phyloP scores from a whole-genome alignment of 345 rosid species.

The Eutrema japonicum region DNA sequence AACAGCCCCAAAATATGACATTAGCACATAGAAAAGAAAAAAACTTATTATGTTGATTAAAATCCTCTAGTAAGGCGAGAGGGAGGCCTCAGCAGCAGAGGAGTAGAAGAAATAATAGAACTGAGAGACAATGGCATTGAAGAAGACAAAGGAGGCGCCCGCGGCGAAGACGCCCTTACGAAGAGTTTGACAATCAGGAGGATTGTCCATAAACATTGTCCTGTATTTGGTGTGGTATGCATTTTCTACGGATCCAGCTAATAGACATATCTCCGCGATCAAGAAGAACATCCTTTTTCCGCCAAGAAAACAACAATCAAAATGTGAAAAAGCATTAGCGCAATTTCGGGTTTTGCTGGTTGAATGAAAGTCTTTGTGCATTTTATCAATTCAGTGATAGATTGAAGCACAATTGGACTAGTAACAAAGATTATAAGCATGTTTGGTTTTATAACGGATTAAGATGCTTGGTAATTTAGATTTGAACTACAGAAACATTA shows the following conservation, averaged over 20 bases:
- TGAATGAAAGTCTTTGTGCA: background rate
- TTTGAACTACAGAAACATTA: background rate
- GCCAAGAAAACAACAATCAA: slow-evolving; percentile 2
- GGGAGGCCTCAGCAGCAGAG: slow-evolving; percentile 57
- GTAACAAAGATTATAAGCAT: background rate
- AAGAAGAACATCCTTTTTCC: slow-evolving; percentile 74
- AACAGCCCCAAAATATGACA: slow-evolving; percentile 15
- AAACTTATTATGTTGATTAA: background rate
- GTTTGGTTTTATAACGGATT: background rate
- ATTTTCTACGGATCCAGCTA: slow-evolving; percentile 87
- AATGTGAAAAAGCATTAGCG: background rate
- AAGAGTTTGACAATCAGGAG: slow-evolving; percentile 77
- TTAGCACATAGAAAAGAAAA: background rate
- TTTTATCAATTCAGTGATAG: slow-evolving; percentile 2
- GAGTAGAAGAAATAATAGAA: slow-evolving; percentile 76
- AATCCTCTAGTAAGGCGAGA: slow-evolving; percentile 39
- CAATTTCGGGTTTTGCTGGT: background rate
- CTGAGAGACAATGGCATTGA: slow-evolving; percentile 73
- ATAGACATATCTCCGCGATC: slow-evolving; percentile 79
- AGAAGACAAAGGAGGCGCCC: slow-evolving; percentile 83
- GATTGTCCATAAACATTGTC: slow-evolving; percentile 61
- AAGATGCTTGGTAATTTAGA: background rate
- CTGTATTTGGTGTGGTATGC: slow-evolving; percentile 91
- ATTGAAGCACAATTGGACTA: background rate
- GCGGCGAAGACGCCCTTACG: slow-evolving; percentile 93